Percentiles rank a stretch among this genome's conserved stretches.
Evolutionary conservation across 2,329 filamentous ascomycete genomes (phyloP).

Genomic region (Hymenoscyphus albidus): DNA sequence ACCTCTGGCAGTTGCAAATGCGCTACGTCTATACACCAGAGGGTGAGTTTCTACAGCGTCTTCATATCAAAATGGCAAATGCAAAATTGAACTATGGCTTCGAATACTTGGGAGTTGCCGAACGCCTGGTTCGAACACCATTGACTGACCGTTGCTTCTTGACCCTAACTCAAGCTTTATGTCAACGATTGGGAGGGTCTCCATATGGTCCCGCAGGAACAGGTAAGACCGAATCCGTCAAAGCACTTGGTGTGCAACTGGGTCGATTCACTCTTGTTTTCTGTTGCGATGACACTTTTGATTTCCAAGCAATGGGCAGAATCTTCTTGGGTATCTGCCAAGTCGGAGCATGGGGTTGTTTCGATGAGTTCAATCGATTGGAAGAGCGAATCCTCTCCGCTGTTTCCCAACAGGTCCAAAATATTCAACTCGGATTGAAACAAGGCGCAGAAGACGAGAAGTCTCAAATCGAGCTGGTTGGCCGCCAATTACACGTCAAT

Average conservation of each 20-base stretch:
- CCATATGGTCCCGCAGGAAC: conserved; percentile 97
- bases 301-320: conserved; percentile 99
- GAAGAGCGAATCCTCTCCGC: conserved; percentile 97
- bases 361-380: conserved; percentile 99
- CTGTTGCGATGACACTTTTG: conserved; percentile 99
- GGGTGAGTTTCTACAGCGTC: conserved; percentile 75
- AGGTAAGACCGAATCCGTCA: conserved; percentile 98
- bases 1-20: conserved; percentile 95
- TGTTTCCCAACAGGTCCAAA: conserved; percentile 98
- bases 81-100: conserved; percentile 94
- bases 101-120: conserved; percentile 94
- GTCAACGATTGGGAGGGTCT: conserved; percentile 91
- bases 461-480: conserved; percentile 89
- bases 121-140: conserved; percentile 92
- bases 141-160: conserved; percentile 98
- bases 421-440: conserved; percentile 94
- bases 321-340: conserved; percentile 99
- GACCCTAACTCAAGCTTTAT: conserved; percentile 91
- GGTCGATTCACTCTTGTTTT: conserved; percentile 98
- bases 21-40: conserved; percentile 84
- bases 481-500: conserved; percentile 85
- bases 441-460: conserved; percentile 77
- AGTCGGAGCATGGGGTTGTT: conserved; percentile 98
- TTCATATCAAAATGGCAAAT: conserved; percentile 95
- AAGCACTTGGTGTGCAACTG: conserved; percentile 92